phyloP scores from a whole-genome alignment of 129 eudicot species.

The Silybum marianum region DNA sequence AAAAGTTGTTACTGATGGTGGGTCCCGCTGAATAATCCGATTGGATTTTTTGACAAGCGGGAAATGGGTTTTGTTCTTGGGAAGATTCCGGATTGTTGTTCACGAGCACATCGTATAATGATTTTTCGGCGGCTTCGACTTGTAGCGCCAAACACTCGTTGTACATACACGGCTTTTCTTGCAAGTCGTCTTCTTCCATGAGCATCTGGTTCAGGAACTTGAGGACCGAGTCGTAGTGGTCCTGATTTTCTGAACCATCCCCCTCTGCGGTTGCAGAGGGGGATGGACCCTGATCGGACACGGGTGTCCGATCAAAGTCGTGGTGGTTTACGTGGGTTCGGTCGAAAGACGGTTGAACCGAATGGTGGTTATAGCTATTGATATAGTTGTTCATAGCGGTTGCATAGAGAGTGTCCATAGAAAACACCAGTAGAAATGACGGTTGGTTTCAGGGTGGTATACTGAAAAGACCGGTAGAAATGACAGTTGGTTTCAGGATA shows the following conservation, averaged over 20 bases:
- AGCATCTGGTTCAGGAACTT: slow-evolving; percentile 54
- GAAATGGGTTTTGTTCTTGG: background rate
- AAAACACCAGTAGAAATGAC: too few species aligned
- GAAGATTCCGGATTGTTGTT: slow-evolving; percentile 23
- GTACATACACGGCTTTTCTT: slow-evolving; percentile 48
- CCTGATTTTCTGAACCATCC: slow-evolving; percentile 35
- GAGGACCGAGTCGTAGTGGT: slow-evolving; percentile 53
- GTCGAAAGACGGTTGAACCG: slow-evolving; percentile 21
- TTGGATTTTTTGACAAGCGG: background rate
- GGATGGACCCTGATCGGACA: slow-evolving; percentile 6
- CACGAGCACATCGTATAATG: slow-evolving; percentile 49
- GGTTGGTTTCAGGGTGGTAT: background rate
- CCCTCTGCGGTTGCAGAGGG: background rate
- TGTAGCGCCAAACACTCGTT: slow-evolving; percentile 58
- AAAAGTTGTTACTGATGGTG: too few species aligned
- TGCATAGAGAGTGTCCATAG: slow-evolving; percentile 39
- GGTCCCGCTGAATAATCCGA: slow-evolving; percentile 5
- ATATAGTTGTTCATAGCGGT: slow-evolving; percentile 33
- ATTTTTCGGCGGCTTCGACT: slow-evolving; percentile 56
- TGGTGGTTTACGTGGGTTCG: background rate
- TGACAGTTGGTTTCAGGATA: background rate
- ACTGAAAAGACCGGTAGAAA: too few species aligned
- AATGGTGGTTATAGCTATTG: slow-evolving; percentile 36
- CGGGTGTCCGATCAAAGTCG: background rate
- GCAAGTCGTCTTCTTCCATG: slow-evolving; percentile 68